These are phyloP conservation scores for Aspergillus heteromorphus DNA, from an alignment of 495 filamentous ascomycete species.

Conservation along the genomic window DNA sequence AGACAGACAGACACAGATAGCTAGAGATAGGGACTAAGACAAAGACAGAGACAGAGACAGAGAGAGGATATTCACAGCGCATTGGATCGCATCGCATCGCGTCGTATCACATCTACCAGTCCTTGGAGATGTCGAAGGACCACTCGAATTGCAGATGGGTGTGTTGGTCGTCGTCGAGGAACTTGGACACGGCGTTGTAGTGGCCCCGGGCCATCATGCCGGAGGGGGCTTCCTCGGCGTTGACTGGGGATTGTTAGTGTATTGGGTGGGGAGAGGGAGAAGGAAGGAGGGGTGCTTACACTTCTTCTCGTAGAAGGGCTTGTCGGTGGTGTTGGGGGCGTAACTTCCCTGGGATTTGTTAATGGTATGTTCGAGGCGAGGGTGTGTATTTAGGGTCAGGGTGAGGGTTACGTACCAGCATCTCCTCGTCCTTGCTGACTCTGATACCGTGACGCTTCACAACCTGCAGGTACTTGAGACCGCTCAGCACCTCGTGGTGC, in stretches of 20 bases:
- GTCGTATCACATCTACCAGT: conserved; percentile 62
- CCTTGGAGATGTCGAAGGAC: conserved; percentile 91
- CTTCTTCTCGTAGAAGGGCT: conserved; percentile 78
- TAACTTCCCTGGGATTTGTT: conserved; percentile 62
- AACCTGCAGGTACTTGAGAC: conserved; percentile 89
- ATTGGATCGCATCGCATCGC: no score
- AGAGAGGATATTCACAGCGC: conserved; percentile 1
- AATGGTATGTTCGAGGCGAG: no score
- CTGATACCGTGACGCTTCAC: conserved; percentile 82
- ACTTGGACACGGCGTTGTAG: conserved; percentile 80
- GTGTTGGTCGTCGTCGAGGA: conserved; percentile 88
- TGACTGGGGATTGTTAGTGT: conserved; percentile 49
- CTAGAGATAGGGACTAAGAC: background rate
- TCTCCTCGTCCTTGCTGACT: conserved; percentile 87
- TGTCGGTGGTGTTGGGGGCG: conserved; percentile 79
- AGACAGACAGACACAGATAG: no score
- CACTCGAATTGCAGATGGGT: conserved; percentile 85
- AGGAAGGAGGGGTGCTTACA: conserved; percentile 55
- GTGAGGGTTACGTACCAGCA: conserved; percentile 60
- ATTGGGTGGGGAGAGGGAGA: background rate
- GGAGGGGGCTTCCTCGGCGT: conserved; percentile 79
- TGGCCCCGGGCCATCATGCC: conserved; percentile 82
- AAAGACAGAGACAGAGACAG: background rate
- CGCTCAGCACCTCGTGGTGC: conserved; percentile 89
- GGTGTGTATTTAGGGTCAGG: no score